Base-by-base conservation (phyloP, 2,329 filamentous ascomycete species). In the Erysiphe pulchra region DNA sequence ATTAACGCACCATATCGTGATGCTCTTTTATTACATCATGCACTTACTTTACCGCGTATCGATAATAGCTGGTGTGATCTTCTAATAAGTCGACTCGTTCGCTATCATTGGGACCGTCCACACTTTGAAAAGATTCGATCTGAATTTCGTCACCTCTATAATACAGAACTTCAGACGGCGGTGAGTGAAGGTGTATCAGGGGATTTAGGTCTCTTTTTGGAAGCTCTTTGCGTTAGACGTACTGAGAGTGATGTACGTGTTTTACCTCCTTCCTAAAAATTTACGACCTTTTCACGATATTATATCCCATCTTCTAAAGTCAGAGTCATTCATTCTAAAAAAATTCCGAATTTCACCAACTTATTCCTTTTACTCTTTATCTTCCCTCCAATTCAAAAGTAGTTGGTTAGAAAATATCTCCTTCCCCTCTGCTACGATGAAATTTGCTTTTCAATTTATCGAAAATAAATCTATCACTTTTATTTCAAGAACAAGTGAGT, bases 1-100 rank as follows among this genome's bases (percentile, higher is more conserved):
- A 92, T 95, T 65, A 95, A 95, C 64, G 81, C 81, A 48, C 86
- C 90, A 6, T 84, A 92, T 50, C 82, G 90, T 46, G 90, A 95
- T 60, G 84, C 87, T 2, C 70, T 94, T 34, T 75, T 95, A 2
- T 68, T 98, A 1, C 77, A 92, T 61, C 90, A 95, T 63, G 87
- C 90, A 1, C 75, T 95, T 51, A 79, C 76, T 17, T 72, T 79
- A 41, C 77, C 78, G 3, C 72, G 51, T 45, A 51, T 53, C 0
- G 81, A 87, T 56, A 62, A 71, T 45, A 67, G 86, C 50, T 75
- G 87, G 30, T 79, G 81, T 41, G 87, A 94, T 59, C 65, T 94
- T 43, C 73, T 98, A 44, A 92, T 92, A 51, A 86, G 80, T 2
- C 71, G 90, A 1, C 69, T 95, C 1, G 82, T 94, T 39, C 71